Evolutionary conservation across 78 protist genomes (phyloP), one percentile per base, ranked within the genome.

Genomic region (Planoprotostelium fungivorum): DNA sequence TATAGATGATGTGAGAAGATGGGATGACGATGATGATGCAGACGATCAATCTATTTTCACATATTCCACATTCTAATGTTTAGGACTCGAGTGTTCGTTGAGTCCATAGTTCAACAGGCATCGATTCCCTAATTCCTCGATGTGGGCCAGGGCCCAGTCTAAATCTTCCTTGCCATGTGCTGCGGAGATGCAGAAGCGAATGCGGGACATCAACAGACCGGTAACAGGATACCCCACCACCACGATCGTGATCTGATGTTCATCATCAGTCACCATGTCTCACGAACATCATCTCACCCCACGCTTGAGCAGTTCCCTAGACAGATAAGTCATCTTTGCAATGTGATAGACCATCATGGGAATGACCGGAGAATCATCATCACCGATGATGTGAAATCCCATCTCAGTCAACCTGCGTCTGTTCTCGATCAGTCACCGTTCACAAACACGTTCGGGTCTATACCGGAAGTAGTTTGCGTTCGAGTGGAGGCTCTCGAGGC

Each of bases 161-260:
- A 98, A 36, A 86, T 98, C 98, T 39, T 93, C 99, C 0, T 35
- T 83, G 1, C 98, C 91, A 88, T 99, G 99, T 0, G 97, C 94
- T 0, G 99, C 98, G 0, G 99, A 95, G 38, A 98, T 38, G 94
- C 99, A 99, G 94, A 99, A 99, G 35, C 99, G 95, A 0, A 93
- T 97, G 37, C 99, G 96, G 0, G 97, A 93, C 28, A 87, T 38
- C 35, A 98, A 38, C 35, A 99, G 86, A 0, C 98, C 97, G 0
- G 99, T 97, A 9, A 99, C 99, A 1, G 99, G 99, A 91, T 51
- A 98, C 84, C 99, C 99, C 5, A 99, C 99, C 16, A 99, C 99
- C 0, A 99, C 99, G 0, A 97, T 98, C 0, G 98, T 99, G 34
- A 99, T 34, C 38, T 94, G 92, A 29, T n/a, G 16, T 16, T 25